These are phyloP conservation scores for Sporobolomyces pararoseus DNA, from an alignment of 768 basidiomycete species.

Conservation along the genomic window DNA sequence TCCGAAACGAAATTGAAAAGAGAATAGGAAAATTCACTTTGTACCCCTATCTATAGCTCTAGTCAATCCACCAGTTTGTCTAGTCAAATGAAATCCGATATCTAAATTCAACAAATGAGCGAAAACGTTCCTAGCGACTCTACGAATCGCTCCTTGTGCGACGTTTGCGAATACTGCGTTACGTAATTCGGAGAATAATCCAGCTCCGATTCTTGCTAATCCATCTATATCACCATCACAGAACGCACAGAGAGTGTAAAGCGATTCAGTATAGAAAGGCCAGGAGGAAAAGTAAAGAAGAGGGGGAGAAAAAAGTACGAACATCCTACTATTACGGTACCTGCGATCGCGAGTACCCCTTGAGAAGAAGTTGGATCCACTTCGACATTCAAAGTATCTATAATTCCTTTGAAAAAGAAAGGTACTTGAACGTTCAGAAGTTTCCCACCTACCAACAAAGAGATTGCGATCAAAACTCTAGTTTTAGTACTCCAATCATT, in stretches of 20 bases:
- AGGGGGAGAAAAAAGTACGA: constrained; percentile 49
- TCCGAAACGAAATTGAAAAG: no score
- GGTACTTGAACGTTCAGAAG: constrained; percentile 98
- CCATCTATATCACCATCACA: constrained; percentile 63
- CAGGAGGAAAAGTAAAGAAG: not conserved
- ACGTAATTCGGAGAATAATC: constrained; percentile 81
- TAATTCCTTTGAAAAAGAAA: constrained; percentile 82
- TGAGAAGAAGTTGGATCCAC: constrained; percentile 59
- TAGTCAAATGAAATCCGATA: constrained; percentile 81
- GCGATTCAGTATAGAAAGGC: not conserved
- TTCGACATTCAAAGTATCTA: constrained; percentile 83
- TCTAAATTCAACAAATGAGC: constrained; percentile 86
- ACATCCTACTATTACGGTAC: constrained; percentile 89
- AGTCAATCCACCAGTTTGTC: constrained; percentile 93
- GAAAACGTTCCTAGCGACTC: constrained; percentile 92
- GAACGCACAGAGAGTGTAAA: not conserved
- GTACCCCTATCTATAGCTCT: constrained; percentile 96
- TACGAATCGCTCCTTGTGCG: constrained; percentile 87
- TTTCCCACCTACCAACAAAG: constrained; percentile 77
- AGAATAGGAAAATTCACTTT: constrained; percentile 63
- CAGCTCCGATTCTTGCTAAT: constrained; percentile 79
- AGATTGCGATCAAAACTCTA: constrained; percentile 77
- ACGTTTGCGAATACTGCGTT: constrained; percentile 96
- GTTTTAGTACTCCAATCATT: constrained; percentile 69
- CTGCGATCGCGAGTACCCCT: constrained; percentile 86